Conservation (phyloP, 495 filamentous ascomycete genomes). For the Parmelia sp. region DNA sequence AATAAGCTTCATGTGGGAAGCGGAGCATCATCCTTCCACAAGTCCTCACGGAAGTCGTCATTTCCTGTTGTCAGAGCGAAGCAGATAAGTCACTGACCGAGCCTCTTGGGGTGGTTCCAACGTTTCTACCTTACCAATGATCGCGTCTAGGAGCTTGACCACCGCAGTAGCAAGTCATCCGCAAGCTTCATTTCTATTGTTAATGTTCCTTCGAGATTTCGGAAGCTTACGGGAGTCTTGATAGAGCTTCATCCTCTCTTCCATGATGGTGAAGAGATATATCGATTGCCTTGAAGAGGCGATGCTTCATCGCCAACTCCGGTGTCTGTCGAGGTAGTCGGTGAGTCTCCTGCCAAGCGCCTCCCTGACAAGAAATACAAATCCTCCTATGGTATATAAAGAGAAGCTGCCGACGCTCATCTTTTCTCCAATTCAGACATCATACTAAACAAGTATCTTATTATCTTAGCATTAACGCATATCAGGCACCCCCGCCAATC, state of each 20-base stretch:
- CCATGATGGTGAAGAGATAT: not conserved
- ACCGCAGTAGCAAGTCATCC: not conserved
- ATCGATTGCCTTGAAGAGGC: slow-evolving; percentile 6
- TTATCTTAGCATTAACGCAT: not conserved
- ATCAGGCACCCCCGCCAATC: not conserved
- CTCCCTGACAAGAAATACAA: not conserved
- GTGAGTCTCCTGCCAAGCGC: not conserved
- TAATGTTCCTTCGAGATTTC: not conserved
- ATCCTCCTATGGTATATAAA: not conserved
- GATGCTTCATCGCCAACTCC: slow-evolving; percentile 8
- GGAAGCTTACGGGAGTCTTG: not conserved
- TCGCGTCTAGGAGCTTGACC: not conserved
- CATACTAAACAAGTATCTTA: not conserved
- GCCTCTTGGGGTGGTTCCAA: not conserved
- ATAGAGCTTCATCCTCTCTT: slow-evolving; percentile 4
- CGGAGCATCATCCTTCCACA: not conserved
- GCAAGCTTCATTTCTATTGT: not conserved
- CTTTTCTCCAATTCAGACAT: not conserved
- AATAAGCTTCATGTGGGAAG: slow-evolving; percentile 1
- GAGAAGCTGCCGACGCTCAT: not conserved
- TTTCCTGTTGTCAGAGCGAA: not conserved
- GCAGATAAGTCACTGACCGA: not conserved
- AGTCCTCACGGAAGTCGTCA: not conserved
- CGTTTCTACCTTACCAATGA: not conserved
- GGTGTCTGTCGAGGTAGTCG: not conserved